Percentiles rank a stretch among this genome's conserved stretches.
Conservation (phyloP, 73 alveolate species). For the Paramecium primaurelia region DNA sequence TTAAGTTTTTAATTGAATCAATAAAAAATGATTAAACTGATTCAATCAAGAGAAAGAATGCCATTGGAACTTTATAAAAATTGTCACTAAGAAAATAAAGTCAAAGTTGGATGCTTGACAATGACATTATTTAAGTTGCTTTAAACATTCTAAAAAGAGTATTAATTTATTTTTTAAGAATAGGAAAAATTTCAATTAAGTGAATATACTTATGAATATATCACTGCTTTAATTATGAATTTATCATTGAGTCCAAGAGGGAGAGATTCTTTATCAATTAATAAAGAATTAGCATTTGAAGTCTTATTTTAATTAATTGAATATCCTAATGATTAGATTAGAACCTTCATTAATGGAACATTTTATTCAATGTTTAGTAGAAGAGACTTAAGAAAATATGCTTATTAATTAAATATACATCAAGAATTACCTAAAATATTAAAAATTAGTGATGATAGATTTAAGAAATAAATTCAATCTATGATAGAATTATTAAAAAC, state of each 20-base stretch:
- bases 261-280: constrained; percentile 86
- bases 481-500: constrained; percentile 5
- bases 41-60: constrained; percentile 85
- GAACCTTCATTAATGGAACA: constrained; percentile 74
- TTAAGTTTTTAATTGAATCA: constrained; percentile 80
- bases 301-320: constrained; percentile 87
- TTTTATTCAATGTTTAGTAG: constrained; percentile 76
- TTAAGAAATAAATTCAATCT: background rate
- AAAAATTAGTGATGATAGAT: background rate
- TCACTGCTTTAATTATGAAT: constrained; percentile 97
- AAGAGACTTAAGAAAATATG: constrained; percentile 64
- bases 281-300: constrained; percentile 76
- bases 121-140: constrained; percentile 92
- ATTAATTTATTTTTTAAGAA: background rate
- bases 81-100: constrained; percentile 92
- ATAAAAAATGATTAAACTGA: constrained; percentile 85
- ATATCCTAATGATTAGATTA: constrained; percentile 71
- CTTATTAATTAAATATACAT: constrained; percentile 26
- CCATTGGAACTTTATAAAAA: constrained; percentile 93
- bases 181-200: constrained; percentile 85
- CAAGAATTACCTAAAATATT: background rate
- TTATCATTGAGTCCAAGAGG: constrained; percentile 94
- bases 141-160: constrained; percentile 73
- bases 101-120: constrained; percentile 88
- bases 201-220: constrained; percentile 95